Percentiles rank a stretch among this genome's conserved stretches.
phyloP scores from a whole-genome alignment of 1,139 yeast genomes.

The Pichia sp. region DNA sequence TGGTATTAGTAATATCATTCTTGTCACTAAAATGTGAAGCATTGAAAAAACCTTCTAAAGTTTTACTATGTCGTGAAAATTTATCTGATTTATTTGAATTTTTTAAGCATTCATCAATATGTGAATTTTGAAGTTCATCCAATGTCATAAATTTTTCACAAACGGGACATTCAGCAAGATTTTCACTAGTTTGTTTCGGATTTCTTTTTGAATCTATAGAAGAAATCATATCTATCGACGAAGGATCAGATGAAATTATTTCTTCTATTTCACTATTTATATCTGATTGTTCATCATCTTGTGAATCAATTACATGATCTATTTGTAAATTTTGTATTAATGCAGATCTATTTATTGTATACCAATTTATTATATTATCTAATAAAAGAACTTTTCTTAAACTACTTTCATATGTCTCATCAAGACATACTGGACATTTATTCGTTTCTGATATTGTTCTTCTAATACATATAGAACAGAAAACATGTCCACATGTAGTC shows the following conservation, averaged over 20 bases:
- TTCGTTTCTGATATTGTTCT: conserved; percentile 54
- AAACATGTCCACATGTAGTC: conserved; percentile 84
- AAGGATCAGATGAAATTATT: not conserved
- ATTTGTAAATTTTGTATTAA: conserved; percentile 29
- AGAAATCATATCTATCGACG: not conserved
- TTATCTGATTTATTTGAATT: conserved; percentile 1
- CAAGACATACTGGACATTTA: conserved; percentile 76
- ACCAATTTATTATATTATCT: conserved; percentile 66
- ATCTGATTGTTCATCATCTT: conserved; percentile 9
- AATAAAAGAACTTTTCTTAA: conserved; percentile 63
- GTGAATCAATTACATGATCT: conserved; percentile 11
- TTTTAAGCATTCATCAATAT: conserved; percentile 63
- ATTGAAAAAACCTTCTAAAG: conserved; percentile 13
- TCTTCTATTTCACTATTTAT: not conserved
- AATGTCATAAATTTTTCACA: conserved; percentile 56
- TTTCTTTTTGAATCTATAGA: too few species aligned
- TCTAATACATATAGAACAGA: conserved; percentile 86
- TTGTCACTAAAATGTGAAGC: not conserved
- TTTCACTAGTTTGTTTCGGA: conserved; percentile 13
- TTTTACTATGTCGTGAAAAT: not conserved
- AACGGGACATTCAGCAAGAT: conserved; percentile 60
- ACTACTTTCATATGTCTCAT: conserved; percentile 65
- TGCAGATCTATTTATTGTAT: conserved; percentile 38
- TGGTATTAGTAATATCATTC: too few species aligned
- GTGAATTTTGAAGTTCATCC: conserved; percentile 52